phyloP scores from a whole-genome alignment of 139 green algal species.

The Dunaliella primolecta region DNA sequence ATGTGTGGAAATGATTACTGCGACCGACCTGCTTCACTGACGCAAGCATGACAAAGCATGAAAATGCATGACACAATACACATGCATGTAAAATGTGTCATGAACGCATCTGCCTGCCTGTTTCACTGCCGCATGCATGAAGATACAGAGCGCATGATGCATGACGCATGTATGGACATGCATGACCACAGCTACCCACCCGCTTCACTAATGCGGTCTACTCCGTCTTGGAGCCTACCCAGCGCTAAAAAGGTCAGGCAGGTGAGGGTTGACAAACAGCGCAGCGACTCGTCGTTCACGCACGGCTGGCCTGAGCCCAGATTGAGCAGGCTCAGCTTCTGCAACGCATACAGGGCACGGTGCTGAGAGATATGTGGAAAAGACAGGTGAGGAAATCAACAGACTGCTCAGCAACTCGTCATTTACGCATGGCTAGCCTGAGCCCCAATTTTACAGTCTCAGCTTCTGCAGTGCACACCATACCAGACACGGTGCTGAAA shows the following conservation, averaged over 20 bases:
- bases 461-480: not conserved
- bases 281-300: constrained; percentile 36
- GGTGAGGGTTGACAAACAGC: constrained; percentile 16
- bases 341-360: not conserved
- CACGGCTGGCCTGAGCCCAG: constrained; percentile 34
- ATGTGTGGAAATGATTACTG: no score
- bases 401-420: constrained; percentile 30
- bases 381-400: constrained; percentile 17
- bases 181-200: no score
- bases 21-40: no score
- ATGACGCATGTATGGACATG: no score
- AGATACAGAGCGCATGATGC: no score
- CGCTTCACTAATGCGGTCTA: not conserved
- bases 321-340: constrained; percentile 22
- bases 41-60: no score
- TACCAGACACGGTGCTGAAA: no score
- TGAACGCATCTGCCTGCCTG: no score
- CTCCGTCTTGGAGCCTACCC: constrained; percentile 19
- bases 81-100: no score
- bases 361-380: not conserved
- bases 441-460: constrained; percentile 32
- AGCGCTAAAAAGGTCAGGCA: constrained; percentile 22
- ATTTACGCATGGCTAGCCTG: constrained; percentile 34
- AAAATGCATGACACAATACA: no score
- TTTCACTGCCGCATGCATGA: no score